Percentiles rank a stretch among this genome's conserved stretches.
Conservation (phyloP, 2,329 filamentous ascomycete species). For the Ophiocordyceps camponoti-leonardi region DNA sequence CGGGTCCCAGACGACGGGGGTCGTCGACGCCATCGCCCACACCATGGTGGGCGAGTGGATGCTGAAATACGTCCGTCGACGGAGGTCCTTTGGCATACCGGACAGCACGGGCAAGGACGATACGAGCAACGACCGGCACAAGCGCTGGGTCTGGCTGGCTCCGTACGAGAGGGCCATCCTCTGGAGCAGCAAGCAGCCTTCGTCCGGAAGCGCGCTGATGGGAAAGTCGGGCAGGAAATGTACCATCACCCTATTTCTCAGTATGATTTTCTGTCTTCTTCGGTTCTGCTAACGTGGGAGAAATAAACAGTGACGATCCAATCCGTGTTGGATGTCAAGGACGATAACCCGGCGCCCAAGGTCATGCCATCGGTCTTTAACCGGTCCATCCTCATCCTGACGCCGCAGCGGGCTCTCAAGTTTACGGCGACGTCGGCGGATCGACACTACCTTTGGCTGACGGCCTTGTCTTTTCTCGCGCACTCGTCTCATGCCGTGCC, state of each 20-base stretch:
- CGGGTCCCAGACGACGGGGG: conserved; percentile 51
- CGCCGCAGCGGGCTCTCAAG: conserved; percentile 82
- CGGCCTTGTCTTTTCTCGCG: conserved; percentile 82
- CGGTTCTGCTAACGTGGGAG: conserved; percentile 13
- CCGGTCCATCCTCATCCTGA: conserved; percentile 86
- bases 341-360: conserved; percentile 73
- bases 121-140: conserved; percentile 66
- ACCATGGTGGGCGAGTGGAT: conserved; percentile 98
- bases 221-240: conserved; percentile 89
- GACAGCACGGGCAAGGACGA: conserved; percentile 52
- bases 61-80: conserved; percentile 75
- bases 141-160: conserved; percentile 95
- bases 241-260: conserved; percentile 32
- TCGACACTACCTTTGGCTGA: conserved; percentile 88
- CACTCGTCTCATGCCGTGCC: conserved; percentile 72
- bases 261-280: background rate
- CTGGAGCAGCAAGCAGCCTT: conserved; percentile 97
- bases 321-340: conserved; percentile 92
- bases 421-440: conserved; percentile 76
- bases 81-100: conserved; percentile 76
- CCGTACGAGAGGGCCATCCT: conserved; percentile 92
- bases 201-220: conserved; percentile 69
- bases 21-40: conserved; percentile 92
- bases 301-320: conserved; percentile 75
- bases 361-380: conserved; percentile 55